These are phyloP conservation scores for Salix exigua DNA, from an alignment of 345 rosid species.

Conservation along the genomic window DNA sequence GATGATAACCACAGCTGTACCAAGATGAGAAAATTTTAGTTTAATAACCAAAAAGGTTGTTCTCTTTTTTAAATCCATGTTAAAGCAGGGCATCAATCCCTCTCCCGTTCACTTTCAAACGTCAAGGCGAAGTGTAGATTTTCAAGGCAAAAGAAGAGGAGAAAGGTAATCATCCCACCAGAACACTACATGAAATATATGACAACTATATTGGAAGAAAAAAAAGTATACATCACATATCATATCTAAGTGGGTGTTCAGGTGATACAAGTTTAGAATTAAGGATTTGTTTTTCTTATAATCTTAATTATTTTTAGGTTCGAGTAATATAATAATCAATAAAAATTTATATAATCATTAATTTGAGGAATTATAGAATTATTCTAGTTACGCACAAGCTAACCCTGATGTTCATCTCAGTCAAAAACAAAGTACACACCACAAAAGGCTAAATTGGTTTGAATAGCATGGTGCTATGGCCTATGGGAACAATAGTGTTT, in stretches of 20 bases:
- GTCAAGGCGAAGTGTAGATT: not conserved
- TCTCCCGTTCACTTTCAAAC: not conserved
- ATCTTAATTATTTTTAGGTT: too few relatives aligned
- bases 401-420: rapidly evolving
- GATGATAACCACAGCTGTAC: too few relatives aligned
- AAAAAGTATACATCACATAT: not conserved
- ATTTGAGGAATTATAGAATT: rapidly evolving
- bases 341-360: too few relatives aligned
- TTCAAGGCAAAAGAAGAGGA: not conserved
- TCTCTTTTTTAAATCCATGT: not conserved
- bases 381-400: rapidly evolving
- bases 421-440: not conserved
- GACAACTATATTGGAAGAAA: not conserved
- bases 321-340: rapidly evolving
- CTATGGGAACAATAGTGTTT: not conserved
- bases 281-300: rapidly evolving
- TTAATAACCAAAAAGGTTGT: not conserved
- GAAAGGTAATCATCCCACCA: too few relatives aligned
- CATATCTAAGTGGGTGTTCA: too few relatives aligned
- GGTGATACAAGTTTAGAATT: too few relatives aligned
- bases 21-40: not conserved
- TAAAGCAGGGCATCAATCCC: not conserved
- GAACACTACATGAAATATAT: too few relatives aligned
- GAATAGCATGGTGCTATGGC: not conserved
- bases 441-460: not conserved